Evolutionary conservation across 768 basidiomycete genomes (phyloP), one percentile per base, ranked within the genome.

Genomic region (Suillus sp.): DNA sequence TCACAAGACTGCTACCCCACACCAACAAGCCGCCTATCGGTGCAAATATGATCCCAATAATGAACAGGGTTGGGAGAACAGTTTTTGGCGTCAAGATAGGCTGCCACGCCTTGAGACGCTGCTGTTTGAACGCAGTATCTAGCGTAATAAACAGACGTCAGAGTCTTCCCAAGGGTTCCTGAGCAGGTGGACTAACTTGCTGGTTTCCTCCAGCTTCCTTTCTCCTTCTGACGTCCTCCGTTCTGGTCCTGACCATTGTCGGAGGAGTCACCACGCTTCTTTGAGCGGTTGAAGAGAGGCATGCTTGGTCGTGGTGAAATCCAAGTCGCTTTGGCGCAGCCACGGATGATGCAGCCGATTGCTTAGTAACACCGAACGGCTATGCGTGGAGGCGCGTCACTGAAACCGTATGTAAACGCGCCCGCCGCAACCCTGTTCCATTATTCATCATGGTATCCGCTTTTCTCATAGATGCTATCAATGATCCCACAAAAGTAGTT

Each of bases 51-150:
- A 99, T 82, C 51, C 93, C 97, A 69, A 99, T 88, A 72, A 98
- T 87, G 78, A 99, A 96, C 53, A 99, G 85, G 1, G 95, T 96
- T 3, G 97, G 97, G 18, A 99, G 85, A 25, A 99, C 97, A 1
- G 95, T 97, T 78, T 96, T 96, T 5, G 97, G 97, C 5, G 96
- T 98, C 54, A 99, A 84, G 74, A 99, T 99, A 10, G 97, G 97
- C 83, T 99, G 97, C 97, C 97, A 99, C 72, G 97, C 97, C 81
- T 98, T 99, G 73, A 99, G 86, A 62, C 97, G 91, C 78, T 99
- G 97, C 77, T 99, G 97, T 80, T 97, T 99, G 86, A 97, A 98
- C 45, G 96, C 96, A 64, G 96, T 98, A 78, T 98, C 95, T 97
- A 57, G 38, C 2, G 27, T 18, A 40, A 25, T 40, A 40, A 57